Evolutionary conservation across 495 filamentous ascomycete genomes (phyloP).

Genomic region (Recurvomyces mirabilis): DNA sequence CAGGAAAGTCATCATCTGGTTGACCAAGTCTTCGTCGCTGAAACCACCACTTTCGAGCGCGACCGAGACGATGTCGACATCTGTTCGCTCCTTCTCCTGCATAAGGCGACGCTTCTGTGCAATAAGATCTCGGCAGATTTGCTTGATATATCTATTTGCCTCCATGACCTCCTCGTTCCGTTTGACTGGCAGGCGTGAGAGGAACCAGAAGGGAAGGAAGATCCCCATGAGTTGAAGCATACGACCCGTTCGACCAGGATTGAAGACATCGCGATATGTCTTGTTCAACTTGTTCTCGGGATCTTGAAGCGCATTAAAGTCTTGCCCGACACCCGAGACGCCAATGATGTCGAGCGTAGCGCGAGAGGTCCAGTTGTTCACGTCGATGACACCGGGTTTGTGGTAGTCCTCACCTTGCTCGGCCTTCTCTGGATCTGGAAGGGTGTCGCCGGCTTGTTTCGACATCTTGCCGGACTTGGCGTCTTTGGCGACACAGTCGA

Average conservation of each 20-base stretch:
- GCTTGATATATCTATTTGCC: slow-evolving; percentile 48
- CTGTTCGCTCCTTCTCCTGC: slow-evolving; percentile 36
- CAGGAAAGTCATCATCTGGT: slow-evolving; percentile 94
- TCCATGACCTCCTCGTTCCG: slow-evolving; percentile 51
- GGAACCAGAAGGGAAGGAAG: slow-evolving; percentile 40
- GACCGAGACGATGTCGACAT: slow-evolving; percentile 71
- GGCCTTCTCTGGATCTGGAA: slow-evolving; percentile 31
- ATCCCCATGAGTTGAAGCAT: slow-evolving; percentile 37
- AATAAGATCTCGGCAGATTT: slow-evolving; percentile 55
- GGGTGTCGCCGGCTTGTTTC: slow-evolving; percentile 19
- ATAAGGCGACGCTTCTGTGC: slow-evolving; percentile 53
- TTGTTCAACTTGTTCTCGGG: slow-evolving; percentile 51
- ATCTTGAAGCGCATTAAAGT: slow-evolving; percentile 61
- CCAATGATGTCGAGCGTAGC: slow-evolving; percentile 84
- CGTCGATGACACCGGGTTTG: slow-evolving; percentile 45
- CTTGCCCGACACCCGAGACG: slow-evolving; percentile 64
- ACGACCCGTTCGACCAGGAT: slow-evolving; percentile 30
- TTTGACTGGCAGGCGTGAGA: slow-evolving; percentile 48
- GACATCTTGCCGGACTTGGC: slow-evolving; percentile 3
- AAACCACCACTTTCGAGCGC: slow-evolving; percentile 69
- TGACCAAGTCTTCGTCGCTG: slow-evolving; percentile 65
- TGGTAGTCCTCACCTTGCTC: slow-evolving; percentile 20
- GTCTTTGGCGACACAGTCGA: slow-evolving; percentile 34
- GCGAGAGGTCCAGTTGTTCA: slow-evolving; percentile 53
- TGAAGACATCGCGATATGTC: slow-evolving; percentile 55